phyloP scores from a whole-genome alignment of 1,284 basidiomycete species.

The Mixia osmundae region DNA sequence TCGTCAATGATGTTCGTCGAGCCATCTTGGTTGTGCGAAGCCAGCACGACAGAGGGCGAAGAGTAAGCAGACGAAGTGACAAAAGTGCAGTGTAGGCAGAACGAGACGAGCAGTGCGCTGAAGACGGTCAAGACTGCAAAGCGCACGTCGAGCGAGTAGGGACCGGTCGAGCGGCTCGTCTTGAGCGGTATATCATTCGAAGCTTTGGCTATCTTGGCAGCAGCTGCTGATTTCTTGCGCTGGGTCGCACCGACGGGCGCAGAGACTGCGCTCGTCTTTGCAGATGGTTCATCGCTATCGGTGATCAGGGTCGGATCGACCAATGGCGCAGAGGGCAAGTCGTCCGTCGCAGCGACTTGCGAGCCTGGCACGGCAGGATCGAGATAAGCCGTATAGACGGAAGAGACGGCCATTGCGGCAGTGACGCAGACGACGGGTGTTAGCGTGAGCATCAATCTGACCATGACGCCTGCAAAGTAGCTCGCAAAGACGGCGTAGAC shows the following conservation, averaged over 20 bases:
- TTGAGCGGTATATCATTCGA: slow-evolving; percentile 20
- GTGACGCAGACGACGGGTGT: slow-evolving; percentile 80
- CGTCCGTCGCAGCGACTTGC: slow-evolving; percentile 9
- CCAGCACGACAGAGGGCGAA: slow-evolving; percentile 86
- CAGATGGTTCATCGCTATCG: slow-evolving; percentile 26
- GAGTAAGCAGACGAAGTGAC: slow-evolving; percentile 90
- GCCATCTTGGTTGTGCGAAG: slow-evolving; percentile 58
- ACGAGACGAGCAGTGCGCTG: slow-evolving; percentile 31
- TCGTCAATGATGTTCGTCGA: slow-evolving; percentile 92
- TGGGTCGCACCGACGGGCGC: slow-evolving; percentile 20
- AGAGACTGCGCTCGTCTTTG: slow-evolving; percentile 18
- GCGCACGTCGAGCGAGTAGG: slow-evolving; percentile 69
- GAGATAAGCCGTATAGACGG: slow-evolving; percentile 70
- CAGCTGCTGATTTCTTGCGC: slow-evolving; percentile 31
- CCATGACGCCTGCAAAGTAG: slow-evolving; percentile 99
- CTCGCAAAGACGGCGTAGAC: slow-evolving; percentile 88
- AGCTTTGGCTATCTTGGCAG: slow-evolving; percentile 15
- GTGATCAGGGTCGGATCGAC: slow-evolving; percentile 20
- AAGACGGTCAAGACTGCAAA: slow-evolving; percentile 50
- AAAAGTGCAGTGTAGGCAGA: slow-evolving; percentile 71
- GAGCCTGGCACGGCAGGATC: slow-evolving; percentile 29
- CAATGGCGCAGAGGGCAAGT: too few species aligned
- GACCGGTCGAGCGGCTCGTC: slow-evolving; percentile 29
- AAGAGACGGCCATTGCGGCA: slow-evolving; percentile 72
- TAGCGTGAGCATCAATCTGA: slow-evolving; percentile 76